Conservation (phyloP, 441 rosid species). For the Gossypium gossypioides region DNA sequence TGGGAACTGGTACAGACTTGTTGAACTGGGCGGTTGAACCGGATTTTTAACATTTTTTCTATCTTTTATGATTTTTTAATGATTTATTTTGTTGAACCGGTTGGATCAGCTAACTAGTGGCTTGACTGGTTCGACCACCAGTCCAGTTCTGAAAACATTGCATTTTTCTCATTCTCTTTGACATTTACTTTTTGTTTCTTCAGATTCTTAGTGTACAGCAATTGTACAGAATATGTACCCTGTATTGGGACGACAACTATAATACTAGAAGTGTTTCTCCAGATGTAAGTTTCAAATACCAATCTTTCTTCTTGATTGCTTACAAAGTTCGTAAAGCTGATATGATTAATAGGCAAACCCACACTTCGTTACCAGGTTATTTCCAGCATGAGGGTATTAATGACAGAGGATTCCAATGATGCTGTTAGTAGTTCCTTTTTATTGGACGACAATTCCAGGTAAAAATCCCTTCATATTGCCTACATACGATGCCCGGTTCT, state of each 20-base stretch:
- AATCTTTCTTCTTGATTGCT: background rate
- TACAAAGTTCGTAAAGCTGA: background rate
- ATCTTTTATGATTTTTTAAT: too few species aligned
- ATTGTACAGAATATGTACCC: conserved; percentile 87
- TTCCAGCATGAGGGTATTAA: conserved; percentile 84
- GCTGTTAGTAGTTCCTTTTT: conserved; percentile 81
- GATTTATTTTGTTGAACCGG: too few species aligned
- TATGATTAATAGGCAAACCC: background rate
- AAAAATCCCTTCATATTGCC: conserved; percentile 17
- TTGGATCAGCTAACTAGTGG: too few species aligned
- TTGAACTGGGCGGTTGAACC: too few species aligned
- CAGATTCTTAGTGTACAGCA: conserved; percentile 98
- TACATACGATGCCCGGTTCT: background rate
- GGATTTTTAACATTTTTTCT: too few species aligned
- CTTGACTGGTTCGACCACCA: too few species aligned
- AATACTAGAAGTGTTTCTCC: conserved; percentile 93
- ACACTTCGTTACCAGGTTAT: conserved; percentile 57
- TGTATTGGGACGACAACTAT: conserved; percentile 95
- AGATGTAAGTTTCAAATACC: conserved; percentile 40
- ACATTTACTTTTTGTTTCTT: conserved; percentile 20
- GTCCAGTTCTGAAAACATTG: too few species aligned
- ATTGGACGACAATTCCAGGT: conserved; percentile 96
- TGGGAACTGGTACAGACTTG: too few species aligned
- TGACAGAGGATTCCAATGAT: conserved; percentile 87
- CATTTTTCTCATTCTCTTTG: background rate